Evolutionary conservation across 2,329 filamentous ascomycete species (phyloP), one percentile per base, ranked within the genome.

Genomic region (Hypomyces perniciosus): DNA sequence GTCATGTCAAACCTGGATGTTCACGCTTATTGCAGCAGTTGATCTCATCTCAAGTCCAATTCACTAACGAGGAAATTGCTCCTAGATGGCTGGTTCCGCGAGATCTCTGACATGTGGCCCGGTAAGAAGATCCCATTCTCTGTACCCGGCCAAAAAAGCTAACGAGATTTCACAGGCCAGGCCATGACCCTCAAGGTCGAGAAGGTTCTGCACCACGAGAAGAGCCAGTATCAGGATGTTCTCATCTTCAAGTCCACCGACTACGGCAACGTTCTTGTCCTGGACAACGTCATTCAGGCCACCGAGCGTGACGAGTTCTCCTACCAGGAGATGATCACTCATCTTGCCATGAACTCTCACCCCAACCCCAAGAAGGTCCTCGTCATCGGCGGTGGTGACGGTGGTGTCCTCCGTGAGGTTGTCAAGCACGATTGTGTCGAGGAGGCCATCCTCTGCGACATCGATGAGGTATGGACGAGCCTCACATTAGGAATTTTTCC

Each of bases 311-410:
- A 99, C 69, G 93, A 99, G 79, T 99, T 97, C 80, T 90, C 91
- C 64, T 96, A 96, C 84, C 93, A 99, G 80, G 93, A 99, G 83
- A 99, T 99, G 93, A 99, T 99, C 74, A 91, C 92, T 62, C 90
- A 99, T 76, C 81, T 99, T 61, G 93, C 90, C 74, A 90, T 99
- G 86, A 93, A 95, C 83, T 90, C 92, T 48, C 93, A 99, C 83
- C 93, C 93, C 62, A 85, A 95, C 79, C 93, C 93, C 68, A 93
- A 97, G 84, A 95, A 91, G 75, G 93, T 99, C 48, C 85, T 99
- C 52, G 93, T 99, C 71, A 97, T 99, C 66, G 93, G 93, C 59
- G 93, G 93, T 65, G 93, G 93, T 69, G 93, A 99, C 69, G 93
- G 93, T 54, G 93, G 93, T 74, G 93, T 99, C 57, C 85, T 99